These are phyloP conservation scores for Ceratonia siliqua DNA, from an alignment of 306 rosid genomes.

Conservation along the genomic window DNA sequence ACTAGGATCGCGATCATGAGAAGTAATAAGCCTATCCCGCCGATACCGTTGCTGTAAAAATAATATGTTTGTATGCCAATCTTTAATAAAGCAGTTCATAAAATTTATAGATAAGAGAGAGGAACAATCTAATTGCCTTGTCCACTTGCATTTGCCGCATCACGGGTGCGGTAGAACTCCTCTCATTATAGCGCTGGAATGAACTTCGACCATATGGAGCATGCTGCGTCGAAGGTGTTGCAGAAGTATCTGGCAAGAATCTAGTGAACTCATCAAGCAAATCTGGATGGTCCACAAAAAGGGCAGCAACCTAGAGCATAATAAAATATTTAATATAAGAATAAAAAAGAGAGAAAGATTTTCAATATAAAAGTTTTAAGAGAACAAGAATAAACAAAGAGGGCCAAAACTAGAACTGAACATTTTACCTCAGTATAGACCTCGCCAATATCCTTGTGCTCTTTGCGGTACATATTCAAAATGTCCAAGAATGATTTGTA, in stretches of 20 bases:
- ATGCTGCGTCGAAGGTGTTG: conserved; percentile 65
- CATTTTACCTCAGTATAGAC: conserved; percentile 83
- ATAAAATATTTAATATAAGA: not conserved
- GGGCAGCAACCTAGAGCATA: conserved; percentile 67
- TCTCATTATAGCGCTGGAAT: conserved; percentile 66
- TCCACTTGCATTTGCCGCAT: conserved; percentile 62
- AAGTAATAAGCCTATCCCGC: conserved; percentile 58
- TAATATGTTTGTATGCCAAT: conserved; percentile 25
- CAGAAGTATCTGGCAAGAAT: conserved; percentile 86
- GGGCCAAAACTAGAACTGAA: not conserved
- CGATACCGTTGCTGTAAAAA: conserved; percentile 64
- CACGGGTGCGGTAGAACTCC: conserved; percentile 63
- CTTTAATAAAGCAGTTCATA: conserved; percentile 26
- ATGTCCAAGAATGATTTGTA: conserved; percentile 95
- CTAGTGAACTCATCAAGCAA: conserved; percentile 88
- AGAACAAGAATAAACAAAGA: not conserved
- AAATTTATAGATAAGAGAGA: conserved; percentile 6
- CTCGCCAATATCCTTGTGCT: conserved; percentile 87
- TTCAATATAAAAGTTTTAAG: not conserved
- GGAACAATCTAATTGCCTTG: conserved; percentile 45
- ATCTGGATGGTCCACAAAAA: conserved; percentile 78
- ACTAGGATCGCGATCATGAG: conserved; percentile 73
- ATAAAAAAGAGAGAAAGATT: conserved; percentile 3
- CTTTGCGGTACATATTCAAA: conserved; percentile 96
- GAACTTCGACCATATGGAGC: conserved; percentile 55